Evolutionary conservation across 305 asterid genomes (phyloP), one percentile per base, ranked within the genome.

Genomic region (Salvia sclarea): DNA sequence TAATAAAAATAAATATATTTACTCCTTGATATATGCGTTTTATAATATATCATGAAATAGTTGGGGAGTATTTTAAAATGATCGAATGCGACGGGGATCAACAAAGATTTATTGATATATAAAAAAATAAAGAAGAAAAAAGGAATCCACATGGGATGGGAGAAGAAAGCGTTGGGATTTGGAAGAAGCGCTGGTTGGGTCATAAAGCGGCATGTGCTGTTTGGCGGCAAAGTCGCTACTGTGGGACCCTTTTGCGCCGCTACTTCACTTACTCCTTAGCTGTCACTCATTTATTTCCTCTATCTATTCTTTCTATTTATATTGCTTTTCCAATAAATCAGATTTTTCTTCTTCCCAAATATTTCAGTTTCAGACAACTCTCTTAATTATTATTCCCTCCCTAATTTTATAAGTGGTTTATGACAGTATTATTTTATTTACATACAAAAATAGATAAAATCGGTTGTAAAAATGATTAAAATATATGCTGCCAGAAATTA

Each of bases 161-260:
- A 14, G 69, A 16, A 17, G 59, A 16, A 37, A 38, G 45, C 24
- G 57, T 44, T 33, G 63, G 24, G 47, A 53, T 21, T 31, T 54
- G 68, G 68, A 61, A 53, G 67, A 64, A 69, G 56, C 69, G 59
- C 65, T 37, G 47, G 25, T 24, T 13, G 58, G 35, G 10, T 64
- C 28, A 56, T 66, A 52, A 57, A 72, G 75, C 52, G 28, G 78
- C 81, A 81, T 78, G 85, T 78, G 85, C 79, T 11, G 33, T 54
- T 76, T 75, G 78, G 83, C 76, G 80, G 76, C 79, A 77, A 83
- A 79, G 82, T 83, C 84, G 79, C 78, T 69, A 8, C 73, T 53
- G n/a, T 54, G 71, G 84, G 86, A 9, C 88, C 84, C 75, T 75
- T 44, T 17, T 35, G 70, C 82, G 76, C 81, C 80, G 75, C 77